Base-by-base conservation (phyloP, 1,284 basidiomycete species). In the Hortiboletus rubellus region DNA sequence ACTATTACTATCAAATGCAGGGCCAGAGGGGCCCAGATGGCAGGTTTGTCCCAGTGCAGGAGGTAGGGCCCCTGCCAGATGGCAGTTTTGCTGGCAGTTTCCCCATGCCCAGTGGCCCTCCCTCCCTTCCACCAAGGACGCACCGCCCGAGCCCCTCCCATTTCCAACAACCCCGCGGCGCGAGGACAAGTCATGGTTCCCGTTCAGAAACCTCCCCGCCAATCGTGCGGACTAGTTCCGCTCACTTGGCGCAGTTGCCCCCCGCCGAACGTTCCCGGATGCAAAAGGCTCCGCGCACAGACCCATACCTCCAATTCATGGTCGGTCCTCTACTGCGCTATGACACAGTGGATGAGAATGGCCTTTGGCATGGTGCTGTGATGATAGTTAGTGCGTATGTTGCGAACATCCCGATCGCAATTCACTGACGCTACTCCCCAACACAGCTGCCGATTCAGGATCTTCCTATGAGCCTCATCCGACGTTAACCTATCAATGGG, bases 311-410 rank as follows among this genome's bases (percentile, higher is more conserved):
- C 37, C 75, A 90, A 77, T 83, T 91, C 61, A 91, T 91, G 89
- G 86, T 85, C 53, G 95, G 95, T 2, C 96, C 96, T 12, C 79
- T 98, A 42, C 76, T 99, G 61, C 85, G 89, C 59, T 98, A 96
- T 72, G 96, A 98, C 72, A 97, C 93, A 0, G 85, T 94, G 30
- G 87, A 91, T 60, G 77, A 84, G 55, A 74, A 84, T 43, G 85
- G 85, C 15, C 74, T 93, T 33, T 98, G 94, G 91, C 83, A 89
- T 63, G 96, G 94, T 22, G 91, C 89, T 11, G 91, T 85, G n/a
- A 74, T 95, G 72, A 82, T 95, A 52, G 91, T 94, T 59, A 91
- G 90, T 89, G 60, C 75, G 87, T 58, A 24, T 50, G 14, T 41
- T 34, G 37, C 50, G 18, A 17, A 37, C 31, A 41, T 47, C 48